A percentile compares a stretch with the other conserved stretches of the same genome.
Evolutionary conservation across 352 stramenopile genomes (phyloP).

Genomic region (Elongisporangium undulatum): DNA sequence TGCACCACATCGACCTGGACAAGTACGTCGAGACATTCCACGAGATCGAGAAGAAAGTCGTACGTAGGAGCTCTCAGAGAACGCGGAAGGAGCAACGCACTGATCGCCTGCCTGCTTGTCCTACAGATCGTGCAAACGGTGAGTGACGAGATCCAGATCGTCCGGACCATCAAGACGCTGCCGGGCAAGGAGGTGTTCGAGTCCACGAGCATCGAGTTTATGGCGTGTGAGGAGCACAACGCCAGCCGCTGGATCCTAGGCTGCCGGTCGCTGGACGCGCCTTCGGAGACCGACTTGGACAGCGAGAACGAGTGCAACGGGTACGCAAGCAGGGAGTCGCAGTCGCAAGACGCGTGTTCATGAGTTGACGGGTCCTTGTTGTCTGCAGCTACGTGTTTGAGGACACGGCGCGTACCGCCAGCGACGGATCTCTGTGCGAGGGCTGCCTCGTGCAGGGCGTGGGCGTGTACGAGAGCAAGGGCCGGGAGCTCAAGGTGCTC

Average conservation of each 20-base stretch:
- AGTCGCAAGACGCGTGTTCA: background rate
- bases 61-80: background rate
- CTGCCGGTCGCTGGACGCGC: conserved; percentile 43
- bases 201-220: conserved; percentile 42
- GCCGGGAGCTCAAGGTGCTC: conserved; percentile 32
- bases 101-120: background rate
- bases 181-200: conserved; percentile 42
- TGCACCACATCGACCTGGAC: conserved; percentile 39
- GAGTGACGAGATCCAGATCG: conserved; percentile 45
- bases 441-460: conserved; percentile 51
- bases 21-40: conserved; percentile 66
- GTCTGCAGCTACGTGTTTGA: conserved; percentile 43
- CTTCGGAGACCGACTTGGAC: conserved; percentile 28
- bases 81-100: background rate
- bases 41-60: conserved; percentile 47
- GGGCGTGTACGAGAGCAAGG: conserved; percentile 49
- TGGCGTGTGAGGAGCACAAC: conserved; percentile 28
- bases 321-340: conserved; percentile 1
- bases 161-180: conserved; percentile 48
- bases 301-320: conserved; percentile 67
- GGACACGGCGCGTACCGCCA: conserved; percentile 27
- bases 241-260: conserved; percentile 51
- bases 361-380: background rate
- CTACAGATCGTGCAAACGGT: conserved; percentile 24
- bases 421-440: conserved; percentile 32